Conservation (phyloP, 331 rosid species). For the Malus hybrid region DNA sequence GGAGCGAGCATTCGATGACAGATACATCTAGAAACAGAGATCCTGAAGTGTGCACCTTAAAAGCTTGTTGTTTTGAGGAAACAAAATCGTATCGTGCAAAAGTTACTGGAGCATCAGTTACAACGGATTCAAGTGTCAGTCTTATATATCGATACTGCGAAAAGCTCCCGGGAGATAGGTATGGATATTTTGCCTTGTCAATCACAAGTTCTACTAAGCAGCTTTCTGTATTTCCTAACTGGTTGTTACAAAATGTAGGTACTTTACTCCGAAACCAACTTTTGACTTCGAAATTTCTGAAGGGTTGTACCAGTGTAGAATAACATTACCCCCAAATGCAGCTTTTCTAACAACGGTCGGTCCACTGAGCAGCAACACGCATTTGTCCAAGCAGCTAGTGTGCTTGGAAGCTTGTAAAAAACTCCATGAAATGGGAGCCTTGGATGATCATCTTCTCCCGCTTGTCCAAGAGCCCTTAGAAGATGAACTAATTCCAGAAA, state of each 20-base stretch:
- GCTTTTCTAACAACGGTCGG: constrained; percentile 61
- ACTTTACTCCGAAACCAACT: constrained; percentile 48
- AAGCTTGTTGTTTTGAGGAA: constrained; percentile 23
- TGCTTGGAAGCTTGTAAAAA: constrained; percentile 89
- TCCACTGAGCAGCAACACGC: constrained; percentile 43
- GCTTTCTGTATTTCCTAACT: not conserved
- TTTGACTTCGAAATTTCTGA: constrained; percentile 31
- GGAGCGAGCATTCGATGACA: constrained; percentile 66
- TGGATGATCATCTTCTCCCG: constrained; percentile 78
- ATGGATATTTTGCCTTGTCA: constrained; percentile 17
- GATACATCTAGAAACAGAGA: constrained; percentile 53
- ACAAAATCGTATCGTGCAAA: constrained; percentile 43
- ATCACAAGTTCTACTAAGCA: not conserved
- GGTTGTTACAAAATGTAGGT: constrained; percentile 35
- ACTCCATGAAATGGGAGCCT: constrained; percentile 74
- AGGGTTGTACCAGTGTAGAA: constrained; percentile 43
- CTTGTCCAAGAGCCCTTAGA: constrained; percentile 33
- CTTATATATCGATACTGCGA: constrained; percentile 62
- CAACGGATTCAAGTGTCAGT: constrained; percentile 60
- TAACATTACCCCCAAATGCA: constrained; percentile 65
- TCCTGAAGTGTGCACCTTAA: constrained; percentile 26
- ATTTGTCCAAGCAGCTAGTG: constrained; percentile 64
- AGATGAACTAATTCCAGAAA: constrained; percentile 22
- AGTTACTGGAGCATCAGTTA: constrained; percentile 76
- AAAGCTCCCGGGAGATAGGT: constrained; percentile 69